Base-by-base conservation (phyloP, 192 early-diverging fungal species). In the Coemansia sp. region DNA sequence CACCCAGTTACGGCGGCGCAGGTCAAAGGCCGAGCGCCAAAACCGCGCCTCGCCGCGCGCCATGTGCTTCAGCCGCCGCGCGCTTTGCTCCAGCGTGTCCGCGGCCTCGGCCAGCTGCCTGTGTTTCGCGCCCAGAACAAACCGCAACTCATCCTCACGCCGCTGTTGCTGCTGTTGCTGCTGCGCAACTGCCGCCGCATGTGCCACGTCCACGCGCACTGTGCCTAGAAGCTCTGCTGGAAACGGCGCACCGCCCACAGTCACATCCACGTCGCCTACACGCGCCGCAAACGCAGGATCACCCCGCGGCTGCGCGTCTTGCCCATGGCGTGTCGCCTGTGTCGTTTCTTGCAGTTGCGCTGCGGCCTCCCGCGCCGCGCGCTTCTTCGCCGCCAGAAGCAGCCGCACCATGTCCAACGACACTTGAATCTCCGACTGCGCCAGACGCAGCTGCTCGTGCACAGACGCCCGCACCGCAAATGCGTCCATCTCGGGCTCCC, bases 81-180 rank as follows among this genome's bases (percentile, higher is more conserved):
- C 40, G 44, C 69, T 62, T 16, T 27, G 7, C 21, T 69, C 42
- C 33, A 78, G 62, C 4, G 65, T 68, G 9, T 65, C 65, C 10
- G 75, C 75, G 1, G 75, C 69, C 9, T 71, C 69, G 3, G 52
- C 40, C 44, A 78, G 46, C 42, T 72, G 75, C 32, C 51, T 62
- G 42, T 78, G 66, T 59, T 78, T 78, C 23, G 75, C 75, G 28
- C 75, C 75, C 16, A 78, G 65, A 5, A 78, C 75, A 38, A 78
- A 71, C 6, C 55, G 61, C 23, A 73, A 35, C 51, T 65, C 60
- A 28, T 59, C 65, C 24, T 61, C 60, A 16, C 54, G 64, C 19
- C 46, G 40, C 27, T 14, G 27, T 38, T 50, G 58, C 29, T 49
- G 49, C 48, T 27, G 44, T 33, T 35, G 48, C 46, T 55, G 56